phyloP scores from a whole-genome alignment of 495 filamentous ascomycete genomes.

The Extremus antarcticus region DNA sequence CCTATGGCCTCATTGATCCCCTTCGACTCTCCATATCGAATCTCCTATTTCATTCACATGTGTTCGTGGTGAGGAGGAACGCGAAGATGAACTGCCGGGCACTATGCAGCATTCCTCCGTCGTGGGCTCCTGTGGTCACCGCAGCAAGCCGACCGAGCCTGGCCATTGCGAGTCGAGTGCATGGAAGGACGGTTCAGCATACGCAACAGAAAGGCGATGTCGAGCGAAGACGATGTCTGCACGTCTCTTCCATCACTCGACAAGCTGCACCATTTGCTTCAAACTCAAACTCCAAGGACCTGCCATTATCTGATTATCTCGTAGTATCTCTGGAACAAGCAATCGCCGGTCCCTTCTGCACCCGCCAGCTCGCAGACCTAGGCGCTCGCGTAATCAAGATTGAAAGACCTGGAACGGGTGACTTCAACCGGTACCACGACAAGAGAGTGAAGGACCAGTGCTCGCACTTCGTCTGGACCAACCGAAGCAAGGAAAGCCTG shows the following conservation, averaged over 20 bases:
- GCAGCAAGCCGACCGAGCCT: not conserved
- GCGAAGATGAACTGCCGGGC: not conserved
- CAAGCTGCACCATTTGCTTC: not conserved
- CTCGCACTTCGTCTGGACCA: conserved; percentile 45
- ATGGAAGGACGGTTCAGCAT: not conserved
- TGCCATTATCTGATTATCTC: conserved; percentile 37
- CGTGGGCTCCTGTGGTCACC: not conserved
- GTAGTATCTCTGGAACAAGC: conserved; percentile 45
- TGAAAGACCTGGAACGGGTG: conserved; percentile 38
- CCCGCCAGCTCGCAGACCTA: conserved; percentile 41
- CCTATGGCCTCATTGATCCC: not conserved
- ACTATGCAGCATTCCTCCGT: not conserved
- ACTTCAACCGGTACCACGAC: conserved; percentile 43
- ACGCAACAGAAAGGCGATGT: not conserved
- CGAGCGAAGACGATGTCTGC: not conserved
- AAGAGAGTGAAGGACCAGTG: conserved; percentile 37
- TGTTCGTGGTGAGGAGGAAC: not conserved
- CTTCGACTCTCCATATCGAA: not conserved
- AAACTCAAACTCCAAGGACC: not conserved
- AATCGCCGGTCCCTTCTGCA: conserved; percentile 43
- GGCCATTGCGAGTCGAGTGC: not conserved
- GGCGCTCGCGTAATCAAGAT: conserved; percentile 45
- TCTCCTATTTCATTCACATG: not conserved
- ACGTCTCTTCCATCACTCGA: not conserved
- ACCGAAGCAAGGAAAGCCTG: conserved; percentile 42